Conservation (phyloP, 148 eudicot genomes). For the Camellia granthamiana region DNA sequence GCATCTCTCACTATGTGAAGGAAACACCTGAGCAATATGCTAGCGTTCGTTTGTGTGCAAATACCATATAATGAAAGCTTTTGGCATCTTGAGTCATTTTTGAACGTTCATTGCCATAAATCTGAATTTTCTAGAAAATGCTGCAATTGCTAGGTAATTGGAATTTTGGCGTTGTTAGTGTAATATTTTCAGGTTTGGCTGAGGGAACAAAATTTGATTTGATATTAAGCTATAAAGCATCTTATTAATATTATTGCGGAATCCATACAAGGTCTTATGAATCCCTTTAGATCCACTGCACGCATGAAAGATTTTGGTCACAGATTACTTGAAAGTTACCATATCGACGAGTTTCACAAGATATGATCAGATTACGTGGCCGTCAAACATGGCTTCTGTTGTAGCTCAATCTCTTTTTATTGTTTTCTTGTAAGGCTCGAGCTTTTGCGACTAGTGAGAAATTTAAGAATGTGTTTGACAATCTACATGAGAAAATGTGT, state of each 20-base stretch:
- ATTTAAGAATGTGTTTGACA: neutral
- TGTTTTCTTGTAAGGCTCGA: too few relatives aligned
- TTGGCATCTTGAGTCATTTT: neutral
- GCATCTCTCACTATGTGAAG: constrained; percentile 75
- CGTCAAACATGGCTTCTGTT: too few relatives aligned
- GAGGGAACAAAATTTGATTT: neutral
- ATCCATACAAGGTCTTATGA: too few relatives aligned
- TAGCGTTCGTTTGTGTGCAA: neutral
- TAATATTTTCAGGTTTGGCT: neutral
- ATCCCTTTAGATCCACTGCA: too few relatives aligned
- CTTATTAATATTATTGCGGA: too few relatives aligned
- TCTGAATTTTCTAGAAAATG: neutral
- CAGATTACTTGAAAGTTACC: too few relatives aligned
- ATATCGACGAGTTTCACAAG: too few relatives aligned
- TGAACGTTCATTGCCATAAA: too few relatives aligned
- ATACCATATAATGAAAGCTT: neutral
- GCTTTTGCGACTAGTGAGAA: too few relatives aligned
- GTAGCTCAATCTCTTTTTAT: neutral
- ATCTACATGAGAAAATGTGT: neutral
- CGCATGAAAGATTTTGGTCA: too few relatives aligned
- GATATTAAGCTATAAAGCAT: neutral
- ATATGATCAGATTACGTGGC: too few relatives aligned
- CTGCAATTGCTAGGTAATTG: neutral
- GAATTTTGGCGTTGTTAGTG: neutral
- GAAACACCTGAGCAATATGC: neutral